Conservation (phyloP, 371 early-diverging fungal species). For the Circinella minor region DNA sequence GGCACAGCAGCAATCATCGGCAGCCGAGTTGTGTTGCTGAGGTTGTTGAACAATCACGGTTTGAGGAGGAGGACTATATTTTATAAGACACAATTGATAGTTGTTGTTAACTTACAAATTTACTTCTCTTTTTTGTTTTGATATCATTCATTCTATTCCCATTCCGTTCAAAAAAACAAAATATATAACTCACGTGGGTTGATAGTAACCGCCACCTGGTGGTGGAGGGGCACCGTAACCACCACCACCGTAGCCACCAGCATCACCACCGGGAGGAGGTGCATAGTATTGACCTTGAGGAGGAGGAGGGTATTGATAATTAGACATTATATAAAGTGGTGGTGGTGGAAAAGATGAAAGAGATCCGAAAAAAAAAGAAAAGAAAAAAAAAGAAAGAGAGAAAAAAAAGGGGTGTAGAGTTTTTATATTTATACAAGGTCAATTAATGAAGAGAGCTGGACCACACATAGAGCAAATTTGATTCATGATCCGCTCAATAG, state of each 20-base stretch:
- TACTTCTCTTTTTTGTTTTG: no score
- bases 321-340: constrained; percentile 8
- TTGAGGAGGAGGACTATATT: constrained; percentile 9
- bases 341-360: constrained; percentile 5
- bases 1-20: constrained; percentile 16
- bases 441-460: not conserved
- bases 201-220: constrained; percentile 22
- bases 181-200: constrained; percentile 23
- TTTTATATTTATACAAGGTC: no score
- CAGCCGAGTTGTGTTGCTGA: constrained; percentile 12
- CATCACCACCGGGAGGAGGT: constrained; percentile 8
- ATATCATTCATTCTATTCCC: not conserved
- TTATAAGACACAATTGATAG: not conserved
- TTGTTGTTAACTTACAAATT: not conserved
- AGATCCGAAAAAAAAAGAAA: constrained; percentile 17
- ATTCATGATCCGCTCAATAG: no score
- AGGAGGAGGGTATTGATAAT: constrained; percentile 27
- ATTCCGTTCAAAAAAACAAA: not conserved
- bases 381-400: constrained; percentile 12
- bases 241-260: constrained; percentile 4
- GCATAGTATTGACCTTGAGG: constrained; percentile 21
- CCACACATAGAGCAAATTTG: not conserved
- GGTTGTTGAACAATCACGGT: constrained; percentile 17
- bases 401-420: not conserved
- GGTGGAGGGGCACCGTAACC: constrained; percentile 14